Evolutionary conservation across 306 rosid genomes (phyloP).

Genomic region (Pueraria montana): DNA sequence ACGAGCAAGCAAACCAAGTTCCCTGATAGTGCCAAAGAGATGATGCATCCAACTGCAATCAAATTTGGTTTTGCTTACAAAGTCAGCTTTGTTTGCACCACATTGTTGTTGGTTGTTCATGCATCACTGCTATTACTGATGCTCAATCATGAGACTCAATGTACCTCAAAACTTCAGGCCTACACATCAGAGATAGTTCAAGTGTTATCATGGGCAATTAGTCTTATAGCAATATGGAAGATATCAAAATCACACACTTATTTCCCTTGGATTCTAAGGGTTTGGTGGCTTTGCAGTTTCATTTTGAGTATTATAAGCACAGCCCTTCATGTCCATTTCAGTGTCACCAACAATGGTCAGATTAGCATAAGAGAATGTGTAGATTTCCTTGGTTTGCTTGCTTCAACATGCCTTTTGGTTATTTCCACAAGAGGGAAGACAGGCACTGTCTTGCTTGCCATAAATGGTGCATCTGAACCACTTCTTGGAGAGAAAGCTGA

Average conservation of each 20-base stretch:
- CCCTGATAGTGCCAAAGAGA: constrained; percentile 49
- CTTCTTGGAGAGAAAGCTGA: constrained; percentile 63
- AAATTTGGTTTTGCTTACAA: constrained; percentile 61
- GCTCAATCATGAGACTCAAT: constrained; percentile 63
- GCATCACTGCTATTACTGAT: constrained; percentile 52
- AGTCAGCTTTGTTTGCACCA: constrained; percentile 62
- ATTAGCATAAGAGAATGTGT: constrained; percentile 62
- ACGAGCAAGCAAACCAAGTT: constrained; percentile 50
- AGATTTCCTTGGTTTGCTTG: constrained; percentile 64
- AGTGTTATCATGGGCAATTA: constrained; percentile 64
- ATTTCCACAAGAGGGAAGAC: constrained; percentile 76
- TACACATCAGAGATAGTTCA: constrained; percentile 67
- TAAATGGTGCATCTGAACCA: constrained; percentile 67
- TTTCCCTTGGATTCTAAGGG: constrained; percentile 82
- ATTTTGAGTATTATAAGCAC: constrained; percentile 53
- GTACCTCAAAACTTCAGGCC: constrained; percentile 54
- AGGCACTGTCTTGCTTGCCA: constrained; percentile 47
- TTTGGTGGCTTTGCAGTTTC: constrained; percentile 88
- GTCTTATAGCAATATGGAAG: constrained; percentile 54
- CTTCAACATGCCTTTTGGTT: constrained; percentile 65
- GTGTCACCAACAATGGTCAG: constrained; percentile 43
- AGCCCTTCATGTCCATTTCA: constrained; percentile 56
- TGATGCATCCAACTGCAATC: constrained; percentile 31
- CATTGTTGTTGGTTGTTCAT: constrained; percentile 58
- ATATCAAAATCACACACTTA: constrained; percentile 47